A percentile compares a stretch with the other conserved stretches of the same genome.
These are phyloP conservation scores for Dillenia suffruticosa DNA, from an alignment of 164 flowering plant species.

Conservation along the genomic window DNA sequence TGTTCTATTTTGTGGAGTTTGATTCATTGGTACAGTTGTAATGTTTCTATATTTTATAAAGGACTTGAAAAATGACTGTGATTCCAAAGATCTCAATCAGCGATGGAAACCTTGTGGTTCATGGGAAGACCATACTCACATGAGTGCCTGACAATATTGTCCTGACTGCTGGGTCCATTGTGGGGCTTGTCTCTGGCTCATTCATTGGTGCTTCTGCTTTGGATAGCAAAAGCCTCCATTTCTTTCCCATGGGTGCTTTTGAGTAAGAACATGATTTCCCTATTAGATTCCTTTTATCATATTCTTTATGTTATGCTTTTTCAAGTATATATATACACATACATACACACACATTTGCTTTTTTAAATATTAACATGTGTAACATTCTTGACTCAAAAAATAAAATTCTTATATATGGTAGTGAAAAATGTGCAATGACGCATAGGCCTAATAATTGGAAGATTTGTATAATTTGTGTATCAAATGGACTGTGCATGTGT, in stretches of 20 bases:
- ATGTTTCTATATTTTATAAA: too few relatives aligned
- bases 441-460: too few relatives aligned
- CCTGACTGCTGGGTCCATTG: conserved; percentile 66
- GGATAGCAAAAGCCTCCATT: conserved; percentile 68
- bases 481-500: too few relatives aligned
- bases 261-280: conserved; percentile 45
- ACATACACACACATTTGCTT: too few relatives aligned
- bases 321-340: too few relatives aligned
- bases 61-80: conserved; percentile 59
- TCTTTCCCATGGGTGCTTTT: conserved; percentile 77
- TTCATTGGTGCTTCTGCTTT: conserved; percentile 74
- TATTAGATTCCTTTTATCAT: background rate
- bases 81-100: conserved; percentile 63
- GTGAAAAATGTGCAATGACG: too few relatives aligned
- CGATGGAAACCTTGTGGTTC: conserved; percentile 81
- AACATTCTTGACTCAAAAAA: too few relatives aligned
- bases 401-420: too few relatives aligned
- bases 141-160: conserved; percentile 90
- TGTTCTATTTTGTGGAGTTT: background rate
- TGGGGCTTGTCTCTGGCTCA: conserved; percentile 59
- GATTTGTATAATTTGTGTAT: too few relatives aligned
- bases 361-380: too few relatives aligned
- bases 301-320: background rate
- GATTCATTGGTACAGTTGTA: too few relatives aligned
- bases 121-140: conserved; percentile 77